Conservation (phyloP, 371 early-diverging fungal genomes). For the Conidiobolus incongruus region DNA sequence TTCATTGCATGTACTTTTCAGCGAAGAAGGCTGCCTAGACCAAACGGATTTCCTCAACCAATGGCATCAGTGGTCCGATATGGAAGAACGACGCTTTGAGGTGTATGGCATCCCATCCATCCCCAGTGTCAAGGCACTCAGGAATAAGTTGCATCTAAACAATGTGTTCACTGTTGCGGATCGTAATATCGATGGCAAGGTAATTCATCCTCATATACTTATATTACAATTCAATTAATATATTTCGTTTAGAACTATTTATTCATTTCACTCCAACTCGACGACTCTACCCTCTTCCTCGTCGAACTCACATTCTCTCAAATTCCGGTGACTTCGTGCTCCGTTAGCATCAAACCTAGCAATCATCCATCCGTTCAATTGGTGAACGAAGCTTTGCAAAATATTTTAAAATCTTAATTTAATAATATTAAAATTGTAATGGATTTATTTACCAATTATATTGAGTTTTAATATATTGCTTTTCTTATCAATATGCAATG, state of each 20-base stretch:
- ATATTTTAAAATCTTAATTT: too few relatives aligned
- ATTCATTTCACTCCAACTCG: neutral
- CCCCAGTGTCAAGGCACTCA: neutral
- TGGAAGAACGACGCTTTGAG: neutral
- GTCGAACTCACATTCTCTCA: neutral
- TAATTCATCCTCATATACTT: neutral
- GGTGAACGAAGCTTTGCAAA: too few relatives aligned
- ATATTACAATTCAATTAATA: neutral
- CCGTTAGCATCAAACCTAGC: too few relatives aligned
- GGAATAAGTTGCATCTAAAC: conserved; percentile 2
- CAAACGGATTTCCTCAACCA: neutral
- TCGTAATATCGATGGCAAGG: conserved; percentile 1
- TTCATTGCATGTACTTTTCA: neutral
- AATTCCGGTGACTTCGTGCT: neutral
- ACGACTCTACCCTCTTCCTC: neutral
- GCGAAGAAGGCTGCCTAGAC: neutral
- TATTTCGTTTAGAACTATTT: neutral
- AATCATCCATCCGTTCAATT: neutral
- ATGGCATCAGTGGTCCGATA: neutral
- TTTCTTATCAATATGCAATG: too few relatives aligned
- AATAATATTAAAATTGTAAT: too few relatives aligned
- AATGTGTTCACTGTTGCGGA: conserved; percentile 4
- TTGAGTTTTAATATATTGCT: too few relatives aligned
- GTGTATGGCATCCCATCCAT: neutral
- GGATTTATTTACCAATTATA: too few relatives aligned